Percentiles rank a stretch among this genome's conserved stretches.
phyloP scores from a whole-genome alignment of 495 filamentous ascomycete genomes.

The Annulohypoxylon moriforme region DNA sequence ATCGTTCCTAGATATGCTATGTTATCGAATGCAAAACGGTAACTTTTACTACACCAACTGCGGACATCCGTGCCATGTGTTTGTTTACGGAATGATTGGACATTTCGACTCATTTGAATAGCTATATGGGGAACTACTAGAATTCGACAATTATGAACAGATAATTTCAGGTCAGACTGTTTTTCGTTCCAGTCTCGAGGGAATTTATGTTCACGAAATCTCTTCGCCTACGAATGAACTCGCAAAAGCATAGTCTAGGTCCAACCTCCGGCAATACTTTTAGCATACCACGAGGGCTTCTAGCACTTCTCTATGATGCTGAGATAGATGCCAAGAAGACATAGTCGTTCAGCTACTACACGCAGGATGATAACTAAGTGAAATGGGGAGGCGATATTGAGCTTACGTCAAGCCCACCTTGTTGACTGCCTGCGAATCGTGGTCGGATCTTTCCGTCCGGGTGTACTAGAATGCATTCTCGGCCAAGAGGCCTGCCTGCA shows the following conservation, averaged over 20 bases:
- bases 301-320: background rate
- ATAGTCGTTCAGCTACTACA: background rate
- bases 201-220: background rate
- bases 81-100: too few species aligned
- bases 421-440: background rate
- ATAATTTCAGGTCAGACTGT: background rate
- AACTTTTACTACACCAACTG: background rate
- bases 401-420: background rate
- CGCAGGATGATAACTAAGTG: background rate
- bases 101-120: too few species aligned
- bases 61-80: background rate
- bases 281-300: too few species aligned
- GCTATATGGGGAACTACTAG: too few species aligned
- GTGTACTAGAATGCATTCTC: background rate
- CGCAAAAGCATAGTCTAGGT: too few species aligned
- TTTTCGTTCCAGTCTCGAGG: too few species aligned
- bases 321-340: background rate
- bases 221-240: background rate
- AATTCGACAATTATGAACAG: too few species aligned
- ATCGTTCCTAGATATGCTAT: background rate
- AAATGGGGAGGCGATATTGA: background rate
- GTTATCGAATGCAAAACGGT: background rate
- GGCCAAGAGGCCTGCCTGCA: background rate
- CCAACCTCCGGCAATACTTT: too few species aligned
- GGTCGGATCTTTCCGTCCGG: background rate